A percentile compares a stretch with the other conserved stretches of the same genome.
Evolutionary conservation across 2,329 filamentous ascomycete species (phyloP).

Genomic region (Trichothecium sympodiale): DNA sequence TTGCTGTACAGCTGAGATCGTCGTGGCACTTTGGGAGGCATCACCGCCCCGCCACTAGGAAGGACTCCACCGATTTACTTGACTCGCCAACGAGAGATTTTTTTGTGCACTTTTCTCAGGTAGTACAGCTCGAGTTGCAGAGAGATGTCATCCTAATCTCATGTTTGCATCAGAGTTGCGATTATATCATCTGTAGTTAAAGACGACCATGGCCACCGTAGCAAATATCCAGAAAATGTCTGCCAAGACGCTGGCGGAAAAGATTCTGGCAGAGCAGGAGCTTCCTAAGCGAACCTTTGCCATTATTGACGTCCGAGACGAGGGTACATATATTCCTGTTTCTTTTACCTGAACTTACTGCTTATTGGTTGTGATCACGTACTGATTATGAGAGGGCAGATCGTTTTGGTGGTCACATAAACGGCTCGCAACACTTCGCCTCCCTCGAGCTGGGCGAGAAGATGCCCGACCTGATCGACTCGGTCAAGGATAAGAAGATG

Average conservation of each 20-base stretch:
- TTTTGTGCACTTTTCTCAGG: too few species aligned
- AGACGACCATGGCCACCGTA: slow-evolving; percentile 40
- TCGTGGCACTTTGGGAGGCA: too few species aligned
- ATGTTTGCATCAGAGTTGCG: background rate
- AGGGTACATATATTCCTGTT: slow-evolving; percentile 37
- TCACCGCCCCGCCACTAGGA: too few species aligned
- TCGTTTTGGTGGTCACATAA: slow-evolving; percentile 84
- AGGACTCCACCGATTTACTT: too few species aligned
- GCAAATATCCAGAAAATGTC: slow-evolving; percentile 55
- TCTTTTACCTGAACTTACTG: too few species aligned
- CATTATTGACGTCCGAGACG: slow-evolving; percentile 82
- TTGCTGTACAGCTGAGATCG: too few species aligned
- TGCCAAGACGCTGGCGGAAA: slow-evolving; percentile 54
- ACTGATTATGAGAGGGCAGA: slow-evolving; percentile 36
- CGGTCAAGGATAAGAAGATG: slow-evolving; percentile 62
- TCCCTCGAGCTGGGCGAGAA: slow-evolving; percentile 60
- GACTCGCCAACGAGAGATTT: too few species aligned
- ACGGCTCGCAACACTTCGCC: slow-evolving; percentile 64
- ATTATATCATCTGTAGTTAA: background rate
- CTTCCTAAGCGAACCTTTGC: slow-evolving; percentile 42
- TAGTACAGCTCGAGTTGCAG: background rate
- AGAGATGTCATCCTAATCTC: background rate
- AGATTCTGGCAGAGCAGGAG: slow-evolving; percentile 42
- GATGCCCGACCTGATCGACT: slow-evolving; percentile 73
- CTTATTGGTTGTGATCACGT: background rate